These are phyloP conservation scores for Eucalyptus leucophloia DNA, from an alignment of 345 rosid genomes.

Conservation along the genomic window DNA sequence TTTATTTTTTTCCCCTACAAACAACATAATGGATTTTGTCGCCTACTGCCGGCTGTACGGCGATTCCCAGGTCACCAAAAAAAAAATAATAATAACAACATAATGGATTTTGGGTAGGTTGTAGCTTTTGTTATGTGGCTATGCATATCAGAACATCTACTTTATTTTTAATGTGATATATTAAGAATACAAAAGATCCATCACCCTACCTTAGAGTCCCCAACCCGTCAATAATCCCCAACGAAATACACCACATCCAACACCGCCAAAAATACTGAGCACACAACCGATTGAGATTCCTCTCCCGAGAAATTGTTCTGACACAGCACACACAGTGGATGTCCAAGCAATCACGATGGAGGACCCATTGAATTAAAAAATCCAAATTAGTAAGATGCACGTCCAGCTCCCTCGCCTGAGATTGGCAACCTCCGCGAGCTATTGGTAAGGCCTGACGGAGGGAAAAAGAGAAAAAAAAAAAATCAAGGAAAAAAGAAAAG, in stretches of 20 bases:
- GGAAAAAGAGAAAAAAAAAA: too few relatives aligned
- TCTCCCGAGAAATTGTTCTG: neutral
- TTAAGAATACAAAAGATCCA: neutral
- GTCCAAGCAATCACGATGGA: neutral
- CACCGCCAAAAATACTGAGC: neutral
- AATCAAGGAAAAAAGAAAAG: too few relatives aligned
- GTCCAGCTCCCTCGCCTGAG: too few relatives aligned
- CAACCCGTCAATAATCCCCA: neutral
- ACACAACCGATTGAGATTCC: neutral
- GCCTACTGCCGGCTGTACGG: too few relatives aligned
- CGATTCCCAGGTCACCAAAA: too few relatives aligned
- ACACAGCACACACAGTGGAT: neutral
- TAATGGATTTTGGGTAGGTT: neutral
- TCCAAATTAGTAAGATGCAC: too few relatives aligned
- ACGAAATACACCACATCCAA: neutral
- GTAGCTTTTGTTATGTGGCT: neutral
- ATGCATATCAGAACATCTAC: neutral
- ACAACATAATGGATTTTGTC: neutral
- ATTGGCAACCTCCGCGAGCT: too few relatives aligned
- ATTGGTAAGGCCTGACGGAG: rapidly evolving
- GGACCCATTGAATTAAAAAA: neutral
- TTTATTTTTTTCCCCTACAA: neutral
- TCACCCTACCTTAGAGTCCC: neutral
- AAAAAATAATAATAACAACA: neutral
- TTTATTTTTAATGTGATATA: neutral